Evolutionary conservation across 2,329 filamentous ascomycete species (phyloP).

Genomic region (Beauveria caledonica): DNA sequence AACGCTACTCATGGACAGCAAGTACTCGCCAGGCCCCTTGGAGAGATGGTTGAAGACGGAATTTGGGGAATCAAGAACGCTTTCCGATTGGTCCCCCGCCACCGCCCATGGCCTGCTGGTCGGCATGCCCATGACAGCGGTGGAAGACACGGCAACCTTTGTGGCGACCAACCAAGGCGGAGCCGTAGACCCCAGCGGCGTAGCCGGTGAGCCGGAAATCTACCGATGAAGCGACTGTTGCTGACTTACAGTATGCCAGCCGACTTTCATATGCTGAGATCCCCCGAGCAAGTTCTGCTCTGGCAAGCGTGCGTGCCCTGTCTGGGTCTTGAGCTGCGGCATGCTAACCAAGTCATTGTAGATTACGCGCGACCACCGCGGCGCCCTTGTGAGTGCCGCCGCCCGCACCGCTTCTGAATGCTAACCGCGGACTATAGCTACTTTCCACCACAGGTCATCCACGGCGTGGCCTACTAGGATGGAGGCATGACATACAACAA

Average conservation of each 20-base stretch:
- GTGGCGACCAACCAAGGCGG: not conserved
- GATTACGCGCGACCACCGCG: not conserved
- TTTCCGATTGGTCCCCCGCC: not conserved
- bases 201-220: not conserved
- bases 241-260: not conserved
- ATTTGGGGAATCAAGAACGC: not conserved
- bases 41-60: not conserved
- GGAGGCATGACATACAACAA: not conserved
- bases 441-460: not conserved
- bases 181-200: not conserved
- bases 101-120: not conserved
- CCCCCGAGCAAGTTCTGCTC: not conserved
- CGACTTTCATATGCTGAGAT: not conserved
- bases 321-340: not conserved
- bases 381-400: not conserved
- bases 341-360: not conserved
- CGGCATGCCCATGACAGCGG: not conserved
- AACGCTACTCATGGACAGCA: not conserved
- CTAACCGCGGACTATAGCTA: not conserved
- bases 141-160: not conserved
- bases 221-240: not conserved
- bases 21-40: not conserved
- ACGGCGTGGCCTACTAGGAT: not conserved
- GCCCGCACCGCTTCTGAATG: not conserved
- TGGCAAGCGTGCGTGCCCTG: not conserved